phyloP scores from a whole-genome alignment of 306 rosid species.

The Phaseolus lunatus region DNA sequence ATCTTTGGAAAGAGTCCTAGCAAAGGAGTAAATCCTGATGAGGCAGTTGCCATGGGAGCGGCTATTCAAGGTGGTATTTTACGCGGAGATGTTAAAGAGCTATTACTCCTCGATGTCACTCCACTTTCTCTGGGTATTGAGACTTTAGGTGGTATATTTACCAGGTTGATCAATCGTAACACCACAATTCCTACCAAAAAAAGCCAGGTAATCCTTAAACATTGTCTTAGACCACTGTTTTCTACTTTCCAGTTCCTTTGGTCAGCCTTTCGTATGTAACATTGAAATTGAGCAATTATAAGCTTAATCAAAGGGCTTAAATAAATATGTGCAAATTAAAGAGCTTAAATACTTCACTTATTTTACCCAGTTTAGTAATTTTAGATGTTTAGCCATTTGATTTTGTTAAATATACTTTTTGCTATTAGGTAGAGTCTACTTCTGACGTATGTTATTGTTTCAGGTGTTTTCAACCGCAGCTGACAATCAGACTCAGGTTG shows the following conservation, averaged over 20 bases:
- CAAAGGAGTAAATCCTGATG: slow-evolving; percentile 97
- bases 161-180: slow-evolving; percentile 82
- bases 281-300: neutral
- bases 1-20: slow-evolving; percentile 89
- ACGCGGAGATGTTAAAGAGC: slow-evolving; percentile 94
- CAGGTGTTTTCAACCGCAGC: slow-evolving; percentile 94
- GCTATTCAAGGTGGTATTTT: slow-evolving; percentile 96
- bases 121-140: slow-evolving; percentile 94
- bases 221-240: neutral
- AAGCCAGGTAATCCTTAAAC: slow-evolving; percentile 69
- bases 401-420: neutral
- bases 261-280: neutral
- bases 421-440: neutral
- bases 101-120: slow-evolving; percentile 88
- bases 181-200: slow-evolving; percentile 95
- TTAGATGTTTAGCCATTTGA: neutral
- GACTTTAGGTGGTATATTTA: slow-evolving; percentile 92
- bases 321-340: too few species aligned
- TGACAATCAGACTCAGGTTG: slow-evolving; percentile 93
- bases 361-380: neutral
- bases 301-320: neutral
- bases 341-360: too few species aligned
- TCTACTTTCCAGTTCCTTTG: neutral
- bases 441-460: slow-evolving; percentile 28
- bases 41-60: slow-evolving; percentile 96